Percentiles rank a stretch among this genome's conserved stretches.
phyloP scores from a whole-genome alignment of 768 basidiomycete species.

The Kwoniella bestiolae region DNA sequence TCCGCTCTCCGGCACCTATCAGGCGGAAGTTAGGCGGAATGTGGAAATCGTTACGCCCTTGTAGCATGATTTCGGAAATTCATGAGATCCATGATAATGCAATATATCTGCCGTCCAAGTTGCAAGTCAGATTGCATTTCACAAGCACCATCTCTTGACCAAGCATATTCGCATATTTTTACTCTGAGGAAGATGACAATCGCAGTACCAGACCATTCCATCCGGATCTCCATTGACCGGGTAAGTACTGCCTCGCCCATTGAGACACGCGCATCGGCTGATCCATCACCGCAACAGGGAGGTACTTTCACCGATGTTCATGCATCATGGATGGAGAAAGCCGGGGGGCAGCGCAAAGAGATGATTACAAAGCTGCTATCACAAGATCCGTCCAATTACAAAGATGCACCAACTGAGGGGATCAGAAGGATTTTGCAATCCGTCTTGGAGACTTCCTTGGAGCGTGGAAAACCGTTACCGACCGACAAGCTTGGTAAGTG shows the following conservation, averaged over 20 bases:
- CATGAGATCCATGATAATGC: no score
- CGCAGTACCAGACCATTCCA: slow-evolving; percentile 37
- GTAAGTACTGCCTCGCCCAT: slow-evolving; percentile 21
- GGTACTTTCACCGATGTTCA: slow-evolving; percentile 56
- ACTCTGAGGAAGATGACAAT: background rate
- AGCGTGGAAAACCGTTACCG: slow-evolving; percentile 68
- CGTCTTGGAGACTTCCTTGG: slow-evolving; percentile 70
- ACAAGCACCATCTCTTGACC: no score
- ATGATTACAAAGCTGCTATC: slow-evolving; percentile 84
- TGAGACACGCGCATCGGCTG: background rate
- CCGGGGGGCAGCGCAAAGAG: slow-evolving; percentile 62
- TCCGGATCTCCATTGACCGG: slow-evolving; percentile 47
- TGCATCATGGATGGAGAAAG: slow-evolving; percentile 22
- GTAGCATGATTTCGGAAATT: no score
- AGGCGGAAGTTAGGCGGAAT: no score
- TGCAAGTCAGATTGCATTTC: no score
- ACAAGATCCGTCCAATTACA: slow-evolving; percentile 78
- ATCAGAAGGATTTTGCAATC: slow-evolving; percentile 82
- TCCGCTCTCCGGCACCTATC: no score
- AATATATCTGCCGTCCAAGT: no score
- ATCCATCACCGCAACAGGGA: slow-evolving; percentile 25
- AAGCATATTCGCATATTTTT: no score
- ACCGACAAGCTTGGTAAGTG: slow-evolving; percentile 49
- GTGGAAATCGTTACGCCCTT: no score
- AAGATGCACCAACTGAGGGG: slow-evolving; percentile 91